Base-by-base conservation (phyloP, 805 yeast species). In the Ogataea parapolymorpha region DNA sequence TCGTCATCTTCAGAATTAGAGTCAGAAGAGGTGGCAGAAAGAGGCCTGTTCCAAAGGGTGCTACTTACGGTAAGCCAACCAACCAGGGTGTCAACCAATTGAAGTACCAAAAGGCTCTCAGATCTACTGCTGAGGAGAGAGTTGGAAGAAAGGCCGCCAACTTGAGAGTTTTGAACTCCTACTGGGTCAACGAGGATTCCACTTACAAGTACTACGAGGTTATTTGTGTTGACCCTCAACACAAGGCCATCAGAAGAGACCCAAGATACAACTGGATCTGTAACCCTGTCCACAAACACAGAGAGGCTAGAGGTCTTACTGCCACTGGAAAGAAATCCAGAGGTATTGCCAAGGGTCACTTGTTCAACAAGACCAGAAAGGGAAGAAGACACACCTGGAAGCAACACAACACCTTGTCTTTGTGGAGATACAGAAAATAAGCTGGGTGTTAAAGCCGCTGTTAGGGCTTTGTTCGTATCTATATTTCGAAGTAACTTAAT, bases 61-160 rank as follows among this genome's bases (percentile, higher is more conserved):
- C 97, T 68, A 93, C 98, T 72, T 91, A 93, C 84, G 99, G 99
- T 87, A 93, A 93, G 86, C 99, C 99, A 84, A 93, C 99, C 80
- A 93, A 93, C 95, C 95, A 88, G 80, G 99, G 99, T 87, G 93
- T 93, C 62, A 82, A 81, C 81, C 97, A 93, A 75, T 86, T 93
- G 79, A 93, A 93, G 80, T 90, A 89, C 95, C 99, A 93, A 81
- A 88, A 91, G 77, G 84, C 96, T 54, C 79, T 88, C 74, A 88
- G 95, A 77, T 80, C 96, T 63, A 90, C 96, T 65, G 99, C 99
- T 66, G 99, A 93, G 80, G 99, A 93, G 82, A 87, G 98, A 80
- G 95, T 91, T 66, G 99, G 96, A 68, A 89, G 96, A 72, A 88
- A 93, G 72, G 95, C 95, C 73, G 82, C 95, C 67, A 93, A 93